Conservation (phyloP, 108 stramenopile species). For the Seminavis robusta region DNA sequence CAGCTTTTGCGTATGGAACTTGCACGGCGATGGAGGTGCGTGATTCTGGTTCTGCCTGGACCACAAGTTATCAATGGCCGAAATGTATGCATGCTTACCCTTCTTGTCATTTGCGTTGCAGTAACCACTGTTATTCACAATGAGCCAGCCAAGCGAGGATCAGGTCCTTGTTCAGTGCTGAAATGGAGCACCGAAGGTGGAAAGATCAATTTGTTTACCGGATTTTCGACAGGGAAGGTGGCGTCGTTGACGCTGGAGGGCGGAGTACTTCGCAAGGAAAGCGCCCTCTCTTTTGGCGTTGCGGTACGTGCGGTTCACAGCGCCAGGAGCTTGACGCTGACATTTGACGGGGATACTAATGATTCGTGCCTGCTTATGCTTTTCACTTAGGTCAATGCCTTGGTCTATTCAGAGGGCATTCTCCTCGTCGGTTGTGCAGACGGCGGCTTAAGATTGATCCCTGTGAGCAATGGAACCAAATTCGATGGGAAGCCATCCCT, state of each 20-base stretch:
- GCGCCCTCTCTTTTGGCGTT: constrained; percentile 51
- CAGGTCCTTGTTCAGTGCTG: constrained; percentile 60
- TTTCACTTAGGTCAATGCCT: constrained; percentile 25
- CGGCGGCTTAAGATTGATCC: constrained; percentile 58
- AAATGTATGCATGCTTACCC: no score
- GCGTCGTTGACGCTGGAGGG: constrained; percentile 37
- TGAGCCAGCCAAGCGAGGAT: constrained; percentile 44
- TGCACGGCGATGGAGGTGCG: constrained; percentile 45
- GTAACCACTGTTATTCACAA: constrained; percentile 39
- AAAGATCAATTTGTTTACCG: constrained; percentile 37
- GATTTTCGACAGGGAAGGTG: constrained; percentile 50
- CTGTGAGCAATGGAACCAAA: constrained; percentile 34
- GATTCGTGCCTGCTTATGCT: background rate
- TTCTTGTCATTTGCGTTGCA: no score
- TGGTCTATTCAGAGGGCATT: constrained; percentile 31
- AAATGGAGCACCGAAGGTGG: constrained; percentile 40
- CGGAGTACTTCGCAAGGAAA: constrained; percentile 22
- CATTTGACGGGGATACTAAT: no score
- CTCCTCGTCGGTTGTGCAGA: constrained; percentile 59
- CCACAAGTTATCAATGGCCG: no score
- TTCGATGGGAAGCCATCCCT: constrained; percentile 51
- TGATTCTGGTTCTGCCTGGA: background rate
- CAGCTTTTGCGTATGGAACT: constrained; percentile 61
- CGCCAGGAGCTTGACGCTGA: no score
- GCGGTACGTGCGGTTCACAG: no score